Base-by-base conservation (phyloP, 441 rosid species). In the Pelargonium australe region DNA sequence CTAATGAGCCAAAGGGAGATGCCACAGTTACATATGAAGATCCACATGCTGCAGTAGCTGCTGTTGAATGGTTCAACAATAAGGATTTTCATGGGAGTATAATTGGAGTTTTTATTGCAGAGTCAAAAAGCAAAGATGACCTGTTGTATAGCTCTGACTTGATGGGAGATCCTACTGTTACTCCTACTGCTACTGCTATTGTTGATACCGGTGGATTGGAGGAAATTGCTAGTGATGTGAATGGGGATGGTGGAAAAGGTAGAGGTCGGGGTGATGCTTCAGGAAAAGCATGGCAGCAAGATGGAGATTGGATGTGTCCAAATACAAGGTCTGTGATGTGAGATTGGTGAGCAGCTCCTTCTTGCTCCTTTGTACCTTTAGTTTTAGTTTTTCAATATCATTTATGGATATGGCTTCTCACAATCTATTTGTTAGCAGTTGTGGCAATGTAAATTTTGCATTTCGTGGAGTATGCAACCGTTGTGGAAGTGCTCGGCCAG, bases 241-340 rank as follows among this genome's bases (percentile, higher is more conserved):
- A 82, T 77, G 95, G 68, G 31, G 85, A 67, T 72, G 77, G 73
- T 73, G 97, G 87, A 69, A 84, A 76, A 61, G 99, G 96, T 62
- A 84, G 89, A 84, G 97, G 96, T 70, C 86, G 82, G 68, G 82
- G 70, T 63, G 96, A 94, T 77, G 80, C 88, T 77, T 69, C 89
- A 0, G 97, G 85, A 17, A 90, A 91, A 81, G 80, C 87, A 7
- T 91, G 97, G 97, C 89, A 87, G 71, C 99, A 91, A 77, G 99
- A 95, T 8, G 99, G 97, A 73, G 97, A 95, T 76, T 95, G 99
- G 99, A 70, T 82, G 80, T 95, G 99, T 85, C 91, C 96, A 44
- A 95, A 95, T 91, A 90, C 97, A 91, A 95, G 99, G 99, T 90
- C 96, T 91, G 97, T 95, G 96, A 85, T 91, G 82, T 91, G 92